These are phyloP conservation scores for Rhodotorula toruloides DNA, from an alignment of 768 basidiomycete species.

Conservation along the genomic window DNA sequence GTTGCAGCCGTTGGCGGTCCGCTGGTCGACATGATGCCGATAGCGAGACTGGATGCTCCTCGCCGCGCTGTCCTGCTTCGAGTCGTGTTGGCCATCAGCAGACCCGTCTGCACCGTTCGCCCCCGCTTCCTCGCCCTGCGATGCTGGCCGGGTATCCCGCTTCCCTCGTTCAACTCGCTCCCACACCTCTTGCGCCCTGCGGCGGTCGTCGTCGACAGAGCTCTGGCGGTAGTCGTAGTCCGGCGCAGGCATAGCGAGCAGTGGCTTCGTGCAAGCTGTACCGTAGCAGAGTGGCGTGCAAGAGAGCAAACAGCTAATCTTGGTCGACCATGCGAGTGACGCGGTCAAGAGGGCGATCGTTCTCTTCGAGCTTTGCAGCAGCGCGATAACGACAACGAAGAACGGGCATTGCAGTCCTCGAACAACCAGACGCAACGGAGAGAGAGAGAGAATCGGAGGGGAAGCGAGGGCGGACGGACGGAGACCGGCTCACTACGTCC, in stretches of 20 bases:
- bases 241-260: not conserved
- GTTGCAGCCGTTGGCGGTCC: conserved; percentile 14
- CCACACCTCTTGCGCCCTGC: conserved; percentile 11
- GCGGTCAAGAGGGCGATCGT: no score
- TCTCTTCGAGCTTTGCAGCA: no score
- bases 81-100: not conserved
- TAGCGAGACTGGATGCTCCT: conserved; percentile 19
- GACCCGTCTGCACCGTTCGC: not conserved
- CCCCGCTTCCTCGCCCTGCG: not conserved
- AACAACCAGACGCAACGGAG: not conserved
- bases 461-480: not conserved
- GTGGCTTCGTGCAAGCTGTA: not conserved
- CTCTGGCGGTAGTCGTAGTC: conserved; percentile 26
- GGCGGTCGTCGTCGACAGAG: conserved; percentile 13
- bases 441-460: not conserved
- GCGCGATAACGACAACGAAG: no score
- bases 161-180: conserved; percentile 3
- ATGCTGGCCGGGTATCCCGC: not conserved
- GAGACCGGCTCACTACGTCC: not conserved
- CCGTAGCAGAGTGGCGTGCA: not conserved
- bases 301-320: not conserved
- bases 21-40: not conserved
- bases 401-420: no score
- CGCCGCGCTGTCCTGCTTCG: not conserved
- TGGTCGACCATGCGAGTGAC: no score